Conservation (phyloP, 139 green algal species). For the Chlorella sp. region DNA sequence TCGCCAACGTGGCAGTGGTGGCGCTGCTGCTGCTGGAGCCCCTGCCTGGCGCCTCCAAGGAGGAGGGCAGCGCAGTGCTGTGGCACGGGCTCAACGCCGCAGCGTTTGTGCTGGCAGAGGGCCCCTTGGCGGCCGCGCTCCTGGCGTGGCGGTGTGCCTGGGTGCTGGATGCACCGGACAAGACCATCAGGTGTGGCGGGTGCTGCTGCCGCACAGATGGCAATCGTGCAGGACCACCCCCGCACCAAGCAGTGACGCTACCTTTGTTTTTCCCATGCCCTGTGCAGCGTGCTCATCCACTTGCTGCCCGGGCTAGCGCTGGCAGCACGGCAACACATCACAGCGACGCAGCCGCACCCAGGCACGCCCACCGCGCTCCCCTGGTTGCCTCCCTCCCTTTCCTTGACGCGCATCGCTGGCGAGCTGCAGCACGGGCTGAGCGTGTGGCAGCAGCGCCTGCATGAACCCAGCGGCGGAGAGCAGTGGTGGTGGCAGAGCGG, state of each 20-base stretch:
- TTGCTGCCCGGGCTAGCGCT: conserved; percentile 60
- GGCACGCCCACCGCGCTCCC: conserved; percentile 8
- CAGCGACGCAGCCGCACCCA: too few species aligned
- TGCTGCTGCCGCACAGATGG: background rate
- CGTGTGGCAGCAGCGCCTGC: too few species aligned
- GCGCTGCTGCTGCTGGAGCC: conserved; percentile 19
- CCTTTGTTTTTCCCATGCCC: background rate
- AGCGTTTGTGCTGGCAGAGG: conserved; percentile 25
- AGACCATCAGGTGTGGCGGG: conserved; percentile 38
- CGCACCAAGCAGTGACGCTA: background rate
- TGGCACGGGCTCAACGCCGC: conserved; percentile 8
- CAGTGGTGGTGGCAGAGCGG: background rate
- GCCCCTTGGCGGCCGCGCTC: conserved; percentile 39
- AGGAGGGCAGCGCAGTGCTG: background rate
- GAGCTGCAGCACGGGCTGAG: background rate
- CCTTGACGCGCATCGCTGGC: conserved; percentile 15
- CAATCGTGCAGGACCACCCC: background rate
- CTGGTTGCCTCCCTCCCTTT: background rate
- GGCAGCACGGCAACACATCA: too few species aligned
- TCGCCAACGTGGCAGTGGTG: conserved; percentile 25
- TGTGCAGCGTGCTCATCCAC: conserved; percentile 56
- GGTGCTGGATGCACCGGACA: conserved; percentile 37
- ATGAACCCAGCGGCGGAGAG: background rate
- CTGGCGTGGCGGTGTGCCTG: conserved; percentile 56
- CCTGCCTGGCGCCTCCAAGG: background rate